Base-by-base conservation (phyloP, 495 filamentous ascomycete species). In the Neurospora terricola region DNA sequence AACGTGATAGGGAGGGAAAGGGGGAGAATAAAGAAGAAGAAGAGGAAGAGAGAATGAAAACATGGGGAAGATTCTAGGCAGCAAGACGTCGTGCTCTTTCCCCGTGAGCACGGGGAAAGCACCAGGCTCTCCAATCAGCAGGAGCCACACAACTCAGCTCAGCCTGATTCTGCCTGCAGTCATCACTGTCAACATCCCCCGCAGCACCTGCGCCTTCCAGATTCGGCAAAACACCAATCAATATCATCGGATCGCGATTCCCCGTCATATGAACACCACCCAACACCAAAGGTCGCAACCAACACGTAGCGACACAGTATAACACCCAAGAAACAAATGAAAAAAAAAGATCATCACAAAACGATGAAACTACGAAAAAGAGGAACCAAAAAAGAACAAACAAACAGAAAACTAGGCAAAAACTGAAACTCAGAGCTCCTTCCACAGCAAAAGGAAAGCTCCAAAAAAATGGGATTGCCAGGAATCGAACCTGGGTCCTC, bases 401-500 rank as follows among this genome's bases (percentile, higher is more conserved):
- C 3, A 48, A 10, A 9, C 3, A n/a, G 39, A 40, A 38, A 38
- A 16, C 39, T 5, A 42, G 39, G 16, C 8, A 43, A 43, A 21
- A 21, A 2, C n/a, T 5, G n/a, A 48, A 21, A 11, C 9, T 1
- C 48, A 59, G 16, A 62, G 7, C 12, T 1, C 54, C 12, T 62
- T 9, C 54, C 23, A 30, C 11, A 16, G 1, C 12, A 62, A 1
- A 1, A 16, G 4, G 10, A 45, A 21, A 9, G 12, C 1, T 10
- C 3, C 10, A 2, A 4, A 66, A 66, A 66, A 34, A 2, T 66
- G 54, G 54, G 54, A 66, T 66, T 66, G 54, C 54, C 54, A 34
- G 54, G 54, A 66, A 66, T 66, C 54, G 54, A 66, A 66, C 54
- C 54, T 34, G 54, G 54, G 54, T 66, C 54, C 54, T 66, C 54